phyloP scores from a whole-genome alignment of 2,329 filamentous ascomycete genomes.

The Fusarium concolor region DNA sequence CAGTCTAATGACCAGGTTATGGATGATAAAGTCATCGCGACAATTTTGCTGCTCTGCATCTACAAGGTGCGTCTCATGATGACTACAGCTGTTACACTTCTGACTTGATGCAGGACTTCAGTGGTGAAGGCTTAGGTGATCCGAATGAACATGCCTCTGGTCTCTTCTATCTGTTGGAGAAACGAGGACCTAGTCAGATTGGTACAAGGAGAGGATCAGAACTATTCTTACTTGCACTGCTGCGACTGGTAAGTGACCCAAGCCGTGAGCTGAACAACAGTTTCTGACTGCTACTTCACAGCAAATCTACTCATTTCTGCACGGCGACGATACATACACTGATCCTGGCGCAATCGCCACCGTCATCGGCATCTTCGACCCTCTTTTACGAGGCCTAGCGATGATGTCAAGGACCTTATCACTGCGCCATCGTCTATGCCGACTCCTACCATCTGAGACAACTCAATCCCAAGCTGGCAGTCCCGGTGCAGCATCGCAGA shows the following conservation, averaged over 20 bases:
- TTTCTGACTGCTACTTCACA: conserved; percentile 2
- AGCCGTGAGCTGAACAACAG: rapidly evolving
- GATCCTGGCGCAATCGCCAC: conserved; percentile 49
- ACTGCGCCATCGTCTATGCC: conserved; percentile 29
- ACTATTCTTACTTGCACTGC: conserved; percentile 47
- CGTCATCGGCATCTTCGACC: conserved; percentile 47
- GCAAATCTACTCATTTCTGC: conserved; percentile 51
- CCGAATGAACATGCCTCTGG: conserved; percentile 49
- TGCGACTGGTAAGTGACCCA: conserved; percentile 45
- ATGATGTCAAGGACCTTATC: conserved; percentile 47
- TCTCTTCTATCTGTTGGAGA: conserved; percentile 50
- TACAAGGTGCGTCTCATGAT: conserved; percentile 38
- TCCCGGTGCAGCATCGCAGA: background rate
- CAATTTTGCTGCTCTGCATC: conserved; percentile 49
- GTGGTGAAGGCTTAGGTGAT: conserved; percentile 47
- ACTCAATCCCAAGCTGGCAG: background rate
- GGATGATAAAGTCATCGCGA: conserved; percentile 48
- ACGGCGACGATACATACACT: conserved; percentile 47
- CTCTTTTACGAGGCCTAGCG: conserved; percentile 47
- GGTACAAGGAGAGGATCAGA: conserved; percentile 47
- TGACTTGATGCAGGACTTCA: conserved; percentile 46
- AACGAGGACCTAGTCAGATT: conserved; percentile 48
- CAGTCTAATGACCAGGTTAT: conserved; percentile 40
- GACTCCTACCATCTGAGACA: conserved; percentile 7
- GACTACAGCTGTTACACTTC: background rate